Evolutionary conservation across 2,329 filamentous ascomycete species (phyloP), one percentile per base, ranked within the genome.

Genomic region (Penicillium sp.): DNA sequence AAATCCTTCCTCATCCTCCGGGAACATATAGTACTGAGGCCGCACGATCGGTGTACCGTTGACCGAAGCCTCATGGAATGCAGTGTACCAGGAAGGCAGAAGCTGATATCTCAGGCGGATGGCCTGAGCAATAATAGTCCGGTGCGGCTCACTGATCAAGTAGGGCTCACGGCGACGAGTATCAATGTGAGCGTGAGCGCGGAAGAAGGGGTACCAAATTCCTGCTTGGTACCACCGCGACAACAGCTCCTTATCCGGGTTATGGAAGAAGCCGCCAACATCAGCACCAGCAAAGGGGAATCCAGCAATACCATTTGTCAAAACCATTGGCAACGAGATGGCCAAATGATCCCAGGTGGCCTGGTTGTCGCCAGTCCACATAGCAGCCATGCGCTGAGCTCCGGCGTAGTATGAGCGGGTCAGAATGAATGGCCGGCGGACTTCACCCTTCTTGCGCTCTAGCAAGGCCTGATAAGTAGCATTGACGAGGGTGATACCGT

Each of bases 361-460:
- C 73, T 95, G 90, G 77, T 99, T 99, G 72, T 99, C 95, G 59
- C 95, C 95, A 21, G 95, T 99, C 95, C 95, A 99, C 93, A 97
- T 97, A 57, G 95, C 93, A 61, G 91, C 91, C 43, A 91, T 79
- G 55, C 93, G 87, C 77, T 99, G 95, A 54, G 90, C 92, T 35
- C 95, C 95, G 13, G 93, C 86, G 72, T 88, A 99, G 79, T 96
- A 99, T 0, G 93, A 90, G 31, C 95, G 89, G 1, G 95, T 99
- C 51, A 99, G 84, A 11, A 97, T 86, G 71, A 99, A 99, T 0
- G 95, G 95, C 5, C 95, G 89, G 33, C 89, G 87, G 27, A 88
- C 78, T 75, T 96, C 92, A 52, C 91, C 91, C 75, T 92, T 90
- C 78, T 95, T 92, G 64, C 95, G 90, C 54, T 90, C 87, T 29